Evolutionary conservation across 768 basidiomycete species (phyloP).

Genomic region (Boletus tylopilopsis): DNA sequence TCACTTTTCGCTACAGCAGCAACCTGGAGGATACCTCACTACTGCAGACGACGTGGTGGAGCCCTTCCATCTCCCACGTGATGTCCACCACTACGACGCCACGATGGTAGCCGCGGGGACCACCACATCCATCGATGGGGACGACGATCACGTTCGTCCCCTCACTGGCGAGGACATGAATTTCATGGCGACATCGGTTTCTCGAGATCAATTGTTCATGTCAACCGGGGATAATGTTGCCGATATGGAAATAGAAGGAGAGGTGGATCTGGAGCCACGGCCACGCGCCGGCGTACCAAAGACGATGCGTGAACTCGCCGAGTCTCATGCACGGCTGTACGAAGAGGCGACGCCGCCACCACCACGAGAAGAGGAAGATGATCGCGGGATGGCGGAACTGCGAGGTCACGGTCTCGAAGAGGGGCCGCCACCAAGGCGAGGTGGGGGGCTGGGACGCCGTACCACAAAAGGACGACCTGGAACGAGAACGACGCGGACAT

Average conservation of each 20-base stretch:
- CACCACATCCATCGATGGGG: not conserved
- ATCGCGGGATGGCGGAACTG: not conserved
- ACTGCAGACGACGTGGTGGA: conserved; percentile 72
- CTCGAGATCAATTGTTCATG: conserved; percentile 5
- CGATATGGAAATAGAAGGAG: conserved; percentile 9
- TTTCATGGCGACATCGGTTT: not conserved
- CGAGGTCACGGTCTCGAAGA: conserved; percentile 4
- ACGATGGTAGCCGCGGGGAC: conserved; percentile 10
- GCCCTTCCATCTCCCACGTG: conserved; percentile 66
- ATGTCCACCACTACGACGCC: conserved; percentile 26
- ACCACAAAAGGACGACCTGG: not conserved
- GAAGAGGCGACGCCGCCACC: conserved; percentile 1
- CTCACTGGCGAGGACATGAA: not conserved
- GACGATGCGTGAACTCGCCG: conserved; percentile 65
- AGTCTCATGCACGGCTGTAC: conserved; percentile 21
- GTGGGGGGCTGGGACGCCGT: conserved; percentile 11
- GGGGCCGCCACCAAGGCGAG: not conserved
- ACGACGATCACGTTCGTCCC: not conserved
- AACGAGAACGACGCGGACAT: conserved; percentile 12
- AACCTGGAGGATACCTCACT: conserved; percentile 59
- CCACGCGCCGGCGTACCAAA: conserved; percentile 37
- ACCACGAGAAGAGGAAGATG: conserved; percentile 19
- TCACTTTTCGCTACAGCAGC: conserved; percentile 3
- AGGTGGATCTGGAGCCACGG: conserved; percentile 12
- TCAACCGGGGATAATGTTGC: conserved; percentile 8